Evolutionary conservation across 2,329 filamentous ascomycete species (phyloP).

Genomic region (Venturia pyrina): DNA sequence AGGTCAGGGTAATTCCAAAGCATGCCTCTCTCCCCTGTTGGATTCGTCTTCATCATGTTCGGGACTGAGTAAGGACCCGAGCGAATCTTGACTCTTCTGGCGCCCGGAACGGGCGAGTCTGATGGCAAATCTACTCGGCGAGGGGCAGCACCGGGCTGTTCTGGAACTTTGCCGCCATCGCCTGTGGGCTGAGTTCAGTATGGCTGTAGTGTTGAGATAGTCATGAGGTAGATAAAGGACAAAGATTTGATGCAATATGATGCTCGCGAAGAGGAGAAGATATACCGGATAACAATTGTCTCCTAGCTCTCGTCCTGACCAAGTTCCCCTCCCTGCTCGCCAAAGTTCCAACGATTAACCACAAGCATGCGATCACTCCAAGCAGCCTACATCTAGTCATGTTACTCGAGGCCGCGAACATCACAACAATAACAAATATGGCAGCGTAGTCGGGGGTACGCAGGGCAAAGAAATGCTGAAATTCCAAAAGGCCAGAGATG

Average conservation of each 20-base stretch:
- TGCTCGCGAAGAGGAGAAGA: not conserved
- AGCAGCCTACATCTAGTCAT: not conserved
- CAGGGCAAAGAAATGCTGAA: not conserved
- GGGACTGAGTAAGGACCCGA: constrained; percentile 7
- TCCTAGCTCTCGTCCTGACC: not conserved
- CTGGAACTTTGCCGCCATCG: constrained; percentile 7
- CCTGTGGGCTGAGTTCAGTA: not conserved
- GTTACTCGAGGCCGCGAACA: not conserved
- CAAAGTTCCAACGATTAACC: not conserved
- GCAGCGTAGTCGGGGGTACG: not conserved
- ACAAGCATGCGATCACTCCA: not conserved
- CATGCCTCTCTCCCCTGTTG: constrained; percentile 2
- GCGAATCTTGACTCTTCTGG: constrained; percentile 8
- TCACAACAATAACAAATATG: not conserved
- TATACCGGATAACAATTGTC: not conserved
- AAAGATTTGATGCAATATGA: not conserved
- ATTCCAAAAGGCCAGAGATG: not conserved
- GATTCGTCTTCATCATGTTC: constrained; percentile 8
- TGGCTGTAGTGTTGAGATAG: not conserved
- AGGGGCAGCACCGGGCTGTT: not conserved
- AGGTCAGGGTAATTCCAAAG: constrained; percentile 11
- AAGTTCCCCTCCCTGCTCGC: not conserved
- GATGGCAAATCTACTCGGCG: not conserved
- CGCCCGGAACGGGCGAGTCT: not conserved
- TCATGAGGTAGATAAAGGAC: not conserved